phyloP scores from a whole-genome alignment of 805 yeast genomes.

The Kodamaea leandrae region DNA sequence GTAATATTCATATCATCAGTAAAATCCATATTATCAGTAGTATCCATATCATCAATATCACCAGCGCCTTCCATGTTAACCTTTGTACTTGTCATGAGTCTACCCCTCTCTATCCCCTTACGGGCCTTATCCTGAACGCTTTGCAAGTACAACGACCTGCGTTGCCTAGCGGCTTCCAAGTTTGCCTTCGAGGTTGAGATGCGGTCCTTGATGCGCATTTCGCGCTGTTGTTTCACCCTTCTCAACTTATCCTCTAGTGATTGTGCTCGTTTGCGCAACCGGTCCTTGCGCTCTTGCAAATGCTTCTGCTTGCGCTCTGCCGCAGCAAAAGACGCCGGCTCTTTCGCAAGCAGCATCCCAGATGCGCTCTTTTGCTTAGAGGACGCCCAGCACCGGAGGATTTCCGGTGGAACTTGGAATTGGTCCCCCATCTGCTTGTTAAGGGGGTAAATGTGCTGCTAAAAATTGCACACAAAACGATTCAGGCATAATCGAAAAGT shows the following conservation, averaged over 20 bases:
- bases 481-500: too few species aligned
- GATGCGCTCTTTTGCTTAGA: background rate
- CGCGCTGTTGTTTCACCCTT: slow-evolving; percentile 4
- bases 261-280: slow-evolving; percentile 1
- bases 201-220: background rate
- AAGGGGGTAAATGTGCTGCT: background rate
- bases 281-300: slow-evolving; percentile 2
- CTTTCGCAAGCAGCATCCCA: background rate
- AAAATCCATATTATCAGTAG: too few species aligned
- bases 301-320: slow-evolving; percentile 5
- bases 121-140: slow-evolving; percentile 6
- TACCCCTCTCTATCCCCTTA: background rate
- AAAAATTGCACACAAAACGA: background rate
- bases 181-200: slow-evolving; percentile 2
- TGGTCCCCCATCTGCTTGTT: background rate
- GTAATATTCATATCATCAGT: too few species aligned
- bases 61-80: background rate
- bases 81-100: background rate
- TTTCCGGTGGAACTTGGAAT: slow-evolving; percentile 10
- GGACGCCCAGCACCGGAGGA: slow-evolving; percentile 12
- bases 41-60: background rate
- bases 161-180: slow-evolving; percentile 1
- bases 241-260: background rate
- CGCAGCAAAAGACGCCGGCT: background rate
- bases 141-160: slow-evolving; percentile 8